Base-by-base conservation (phyloP, 2,329 filamentous ascomycete species). In the Gyromitra esculenta region DNA sequence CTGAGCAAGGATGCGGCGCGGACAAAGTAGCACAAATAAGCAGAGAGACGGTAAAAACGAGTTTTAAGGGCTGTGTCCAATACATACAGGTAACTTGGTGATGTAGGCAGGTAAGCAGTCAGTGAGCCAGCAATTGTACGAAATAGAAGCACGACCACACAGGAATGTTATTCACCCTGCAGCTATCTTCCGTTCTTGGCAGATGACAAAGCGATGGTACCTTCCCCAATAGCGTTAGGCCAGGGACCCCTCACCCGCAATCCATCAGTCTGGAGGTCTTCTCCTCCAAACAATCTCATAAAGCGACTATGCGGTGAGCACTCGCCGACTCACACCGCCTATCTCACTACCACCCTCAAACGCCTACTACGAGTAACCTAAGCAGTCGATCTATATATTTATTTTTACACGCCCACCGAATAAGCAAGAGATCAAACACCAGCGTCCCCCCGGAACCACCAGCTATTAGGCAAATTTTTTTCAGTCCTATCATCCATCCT, bases 121-220 rank as follows among this genome's bases (percentile, higher is more conserved):
- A 71, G 71, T 67, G 54, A 67, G 70, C 45, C 48, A 43, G 63
- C 54, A 67, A 45, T 56, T 68, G 64, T 63, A 69, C 21, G n/a
- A 65, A 31, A 50, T 50, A 35, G 70, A 66, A 73, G 70, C 70
- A 67, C 69, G 45, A 64, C 48, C 52, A 56, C 41, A 64, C 39
- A 66, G 54, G 60, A 66, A 73, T 74, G 63, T 57, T 62, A 62
- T 63, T 52, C 70, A 62, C 35, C 62, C 21, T 74, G 64, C 71
- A 75, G 72, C 59, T 71, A 57, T 63, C 56, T 63, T 71, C 48
- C 31, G 13, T 35, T 67, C 74, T 75, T 75, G 75, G 75, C 75
- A 35, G 63, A 77, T 77, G 75, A 70, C 75, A 65, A 77, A 77
- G 52, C 0, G 43, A 65, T 63, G 7, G 15, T 11, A 43, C 21